Base-by-base conservation (phyloP, 2,329 filamentous ascomycete genomes). In the Diaporthe velutina region DNA sequence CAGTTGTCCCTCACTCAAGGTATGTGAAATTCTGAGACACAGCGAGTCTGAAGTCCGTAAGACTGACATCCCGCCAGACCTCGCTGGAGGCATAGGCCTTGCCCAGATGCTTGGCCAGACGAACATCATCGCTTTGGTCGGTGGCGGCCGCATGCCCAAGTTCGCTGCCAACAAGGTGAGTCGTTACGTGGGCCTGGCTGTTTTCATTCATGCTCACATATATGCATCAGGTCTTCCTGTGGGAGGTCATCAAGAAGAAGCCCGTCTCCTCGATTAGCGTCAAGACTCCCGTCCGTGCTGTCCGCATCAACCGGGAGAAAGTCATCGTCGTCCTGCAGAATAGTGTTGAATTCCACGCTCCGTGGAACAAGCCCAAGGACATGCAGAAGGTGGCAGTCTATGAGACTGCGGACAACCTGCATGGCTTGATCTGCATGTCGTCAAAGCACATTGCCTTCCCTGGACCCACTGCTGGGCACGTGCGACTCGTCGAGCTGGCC, bases 81-180 rank as follows among this genome's bases (percentile, higher is more conserved):
- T 95, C 85, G 94, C 94, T 82, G 94, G 93, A 25, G 95, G 95
- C 61, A 92, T 98, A 77, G 94, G 93, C 54, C 88, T 95, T 54
- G 94, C 93, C 35, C 93, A 95, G 83, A 97, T 98, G 94, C 92
- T 98, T 82, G 94, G 94, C 58, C 93, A 92, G 78, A 92, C 94
- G 71, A 96, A 96, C 84, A 98, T 96, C 82, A 88, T 98, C 48
- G 96, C 95, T 38, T 89, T 98, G 13, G 95, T 98, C 73, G 96
- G 96, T 77, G 96, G 96, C 78, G 95, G 97, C 66, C 93, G 90
- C 79, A 91, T 92, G 75, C 95, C 96, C 71, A 96, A 96, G 80
- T 97, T 95, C 79, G 92, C 95, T 19, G 93, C 93, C 81, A 97
- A 96, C 84, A 98, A 97, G 88, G 94, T 92, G 79, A 12, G 79